phyloP scores from a whole-genome alignment of 2,329 filamentous ascomycete species.

The Zasmidium angulare region DNA sequence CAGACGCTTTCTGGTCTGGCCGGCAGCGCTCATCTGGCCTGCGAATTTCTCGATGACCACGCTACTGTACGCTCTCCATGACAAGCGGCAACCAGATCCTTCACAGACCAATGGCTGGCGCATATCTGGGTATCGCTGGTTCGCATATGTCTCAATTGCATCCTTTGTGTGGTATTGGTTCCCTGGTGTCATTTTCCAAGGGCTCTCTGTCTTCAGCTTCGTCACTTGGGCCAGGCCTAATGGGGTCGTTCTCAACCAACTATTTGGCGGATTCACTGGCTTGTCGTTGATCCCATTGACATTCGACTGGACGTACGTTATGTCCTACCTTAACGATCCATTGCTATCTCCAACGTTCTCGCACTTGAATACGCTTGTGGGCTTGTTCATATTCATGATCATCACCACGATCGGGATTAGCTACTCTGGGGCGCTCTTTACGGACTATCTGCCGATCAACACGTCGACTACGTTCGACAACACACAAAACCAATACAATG shows the following conservation, averaged over 20 bases:
- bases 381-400: slow-evolving; percentile 70
- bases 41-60: slow-evolving; percentile 82
- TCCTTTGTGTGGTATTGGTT: slow-evolving; percentile 84
- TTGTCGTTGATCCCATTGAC: slow-evolving; percentile 80
- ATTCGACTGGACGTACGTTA: slow-evolving; percentile 78
- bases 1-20: slow-evolving; percentile 75
- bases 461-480: slow-evolving; percentile 85
- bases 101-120: slow-evolving; percentile 67
- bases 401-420: slow-evolving; percentile 65
- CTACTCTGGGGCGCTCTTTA: slow-evolving; percentile 76
- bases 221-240: slow-evolving; percentile 85
- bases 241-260: slow-evolving; percentile 76
- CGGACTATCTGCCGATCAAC: slow-evolving; percentile 81
- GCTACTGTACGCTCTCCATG: slow-evolving; percentile 84
- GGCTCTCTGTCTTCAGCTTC: slow-evolving; percentile 83
- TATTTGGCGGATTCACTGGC: slow-evolving; percentile 83
- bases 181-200: slow-evolving; percentile 77
- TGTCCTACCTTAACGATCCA: slow-evolving; percentile 16
- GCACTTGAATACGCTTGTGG: slow-evolving; percentile 54
- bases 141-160: slow-evolving; percentile 68
- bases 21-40: slow-evolving; percentile 88
- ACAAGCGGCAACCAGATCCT: slow-evolving; percentile 69
- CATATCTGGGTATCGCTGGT: slow-evolving; percentile 80
- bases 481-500: slow-evolving; percentile 74
- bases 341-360: slow-evolving; percentile 70